Evolutionary conservation across 2,329 filamentous ascomycete species (phyloP), one percentile per base, ranked within the genome.

Genomic region (Colletotrichum simmondsii): DNA sequence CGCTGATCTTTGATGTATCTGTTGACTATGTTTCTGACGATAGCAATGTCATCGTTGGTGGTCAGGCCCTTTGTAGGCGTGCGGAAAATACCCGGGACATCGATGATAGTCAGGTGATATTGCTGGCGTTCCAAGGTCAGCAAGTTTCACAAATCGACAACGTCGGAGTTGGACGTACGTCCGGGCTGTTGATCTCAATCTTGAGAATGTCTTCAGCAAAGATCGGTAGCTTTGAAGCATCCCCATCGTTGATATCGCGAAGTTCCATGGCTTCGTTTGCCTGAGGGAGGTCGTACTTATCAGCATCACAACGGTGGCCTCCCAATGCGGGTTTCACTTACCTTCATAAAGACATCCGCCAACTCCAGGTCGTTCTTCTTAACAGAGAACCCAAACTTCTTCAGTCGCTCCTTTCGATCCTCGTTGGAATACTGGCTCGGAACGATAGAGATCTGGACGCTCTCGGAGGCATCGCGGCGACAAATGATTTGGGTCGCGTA

Each of bases 1-100:
- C 87, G 81, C 0, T 75, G 72, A 35, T 88, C 79, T 7, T 80
- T 76, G 71, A 89, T 88, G 65, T 88, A 88, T 0, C 73, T 75
- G 32, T 82, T 80, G 0, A 88, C 87, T 84, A 90, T 87, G 12
- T 81, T 80, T 22, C 82, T 81, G 1, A 89, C 85, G 1, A 88
- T 78, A 0, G 70, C 57, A 6, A 86, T 87, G 70, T 89, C 87
- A 0, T 63, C 68, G 2, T 86, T 82, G 0, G 85, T 86, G 0
- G 87, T 88, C 1, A 83, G 24, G 0, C 85, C 85, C 59, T 74
- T 70, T 0, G 77, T 78, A 0, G 46, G 65, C 22, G 76, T 75
- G 7, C 84, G 81, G 69, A 89, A 89, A n/a, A 89, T 86, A 0
- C 87, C 88, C 0, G 87, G 87, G 0, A 90, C 86, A 22, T 90